phyloP scores from a whole-genome alignment of 1,284 basidiomycete species.

The Ustilago bromivora region DNA sequence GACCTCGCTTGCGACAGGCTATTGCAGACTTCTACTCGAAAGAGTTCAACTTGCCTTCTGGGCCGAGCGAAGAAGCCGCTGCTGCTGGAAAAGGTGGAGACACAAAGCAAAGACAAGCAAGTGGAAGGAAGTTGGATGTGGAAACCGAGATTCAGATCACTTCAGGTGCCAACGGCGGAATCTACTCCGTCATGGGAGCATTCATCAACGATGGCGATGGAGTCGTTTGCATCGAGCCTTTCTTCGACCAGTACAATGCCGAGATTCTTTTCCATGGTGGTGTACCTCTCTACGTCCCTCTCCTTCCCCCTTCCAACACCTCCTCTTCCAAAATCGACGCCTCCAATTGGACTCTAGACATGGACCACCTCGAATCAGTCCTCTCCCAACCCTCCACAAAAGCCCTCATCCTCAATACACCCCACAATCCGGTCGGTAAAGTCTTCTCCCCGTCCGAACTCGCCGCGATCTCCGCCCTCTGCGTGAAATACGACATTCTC shows the following conservation, averaged over 20 bases:
- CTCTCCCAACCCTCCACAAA: conserved; percentile 80
- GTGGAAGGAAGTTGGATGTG: conserved; percentile 79
- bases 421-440: conserved; percentile 82
- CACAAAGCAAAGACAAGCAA: conserved; percentile 47
- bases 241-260: conserved; percentile 90
- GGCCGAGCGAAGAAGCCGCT: conserved; percentile 43
- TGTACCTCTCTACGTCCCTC: conserved; percentile 90
- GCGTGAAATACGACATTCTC: conserved; percentile 90
- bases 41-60: conserved; percentile 48
- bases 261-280: conserved; percentile 75
- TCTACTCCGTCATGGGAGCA: conserved; percentile 63
- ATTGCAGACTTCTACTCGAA: conserved; percentile 54
- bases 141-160: conserved; percentile 93
- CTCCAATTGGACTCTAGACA: conserved; percentile 72
- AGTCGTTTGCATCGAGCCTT: conserved; percentile 94
- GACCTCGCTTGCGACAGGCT: conserved; percentile 60
- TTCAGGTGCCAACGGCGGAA: conserved; percentile 81
- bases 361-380: conserved; percentile 77
- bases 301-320: conserved; percentile 79
- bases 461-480: conserved; percentile 83
- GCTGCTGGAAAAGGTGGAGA: conserved; percentile 12
- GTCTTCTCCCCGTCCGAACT: conserved; percentile 89
- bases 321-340: conserved; percentile 50
- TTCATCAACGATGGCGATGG: conserved; percentile 76
- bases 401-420: conserved; percentile 75